Evolutionary conservation across 352 stramenopile species (phyloP), one percentile per base, ranked within the genome.

Genomic region (Pythium plurisporium): DNA sequence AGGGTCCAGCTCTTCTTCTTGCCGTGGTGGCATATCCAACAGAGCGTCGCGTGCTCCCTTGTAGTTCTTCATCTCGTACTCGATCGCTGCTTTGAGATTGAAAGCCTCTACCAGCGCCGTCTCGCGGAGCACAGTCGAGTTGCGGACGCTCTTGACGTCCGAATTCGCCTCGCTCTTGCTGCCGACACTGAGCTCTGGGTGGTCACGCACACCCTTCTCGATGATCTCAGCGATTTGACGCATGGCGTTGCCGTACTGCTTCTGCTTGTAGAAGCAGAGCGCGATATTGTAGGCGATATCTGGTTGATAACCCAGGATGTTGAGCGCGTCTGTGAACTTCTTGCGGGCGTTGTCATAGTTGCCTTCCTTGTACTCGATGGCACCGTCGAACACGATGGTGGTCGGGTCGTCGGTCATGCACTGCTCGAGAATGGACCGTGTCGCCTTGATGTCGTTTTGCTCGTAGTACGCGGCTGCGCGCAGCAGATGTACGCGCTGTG

Each of bases 271-370:
- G 64, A 89, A 95, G 70, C 94, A 99, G 9, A 98, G 74, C 26
- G 96, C 95, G 55, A 98, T 93, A 64, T 98, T 98, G 76, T 98
- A 98, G 17, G 88, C 78, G 38, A 98, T 64, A 58, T 98, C 91
- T 14, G 93, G 75, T 51, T 96, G 87, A 63, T 98, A 97, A 31
- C 92, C 94, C 9, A 98, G 64, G 26, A 95, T 93, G 50, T 96
- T 96, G 55, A 97, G 82, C 9, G 94, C 94, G 52, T 97, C 91
- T 7, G 70, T 83, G 59, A 98, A 99, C 66, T 94, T 95, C 26
- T 82, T 85, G 22, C 88, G 70, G 5, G 96, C 95, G 10, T 85
- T 82, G 26, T 95, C 81, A 60, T 86, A 98, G 30, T 94, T 89
- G 49, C 82, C 76, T 64, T 93, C 83, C 60, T 91, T 93, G 76